Conservation (phyloP, 2,329 filamentous ascomycete genomes). For the Fusarium sp. region DNA sequence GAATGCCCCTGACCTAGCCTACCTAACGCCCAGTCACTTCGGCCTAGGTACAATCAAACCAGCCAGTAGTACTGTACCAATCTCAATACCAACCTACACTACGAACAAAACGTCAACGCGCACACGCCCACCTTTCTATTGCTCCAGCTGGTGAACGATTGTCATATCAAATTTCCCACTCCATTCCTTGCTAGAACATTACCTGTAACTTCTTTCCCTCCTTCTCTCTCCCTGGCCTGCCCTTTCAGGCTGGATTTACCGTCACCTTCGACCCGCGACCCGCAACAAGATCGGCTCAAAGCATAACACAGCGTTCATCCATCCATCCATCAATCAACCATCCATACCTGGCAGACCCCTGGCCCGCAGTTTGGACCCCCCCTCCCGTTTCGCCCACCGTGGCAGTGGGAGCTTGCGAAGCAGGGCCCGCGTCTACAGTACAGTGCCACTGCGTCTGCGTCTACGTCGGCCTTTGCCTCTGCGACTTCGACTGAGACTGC, state of each 20-base stretch:
- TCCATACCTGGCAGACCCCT: slow-evolving; percentile 17
- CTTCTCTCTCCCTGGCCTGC: slow-evolving; percentile 3
- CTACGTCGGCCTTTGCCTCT: neutral
- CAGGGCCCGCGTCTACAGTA: slow-evolving; percentile 35
- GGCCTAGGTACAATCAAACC: neutral
- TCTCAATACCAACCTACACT: slow-evolving; percentile 6
- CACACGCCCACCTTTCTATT: slow-evolving; percentile 15
- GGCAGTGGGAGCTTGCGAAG: slow-evolving; percentile 40
- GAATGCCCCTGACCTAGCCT: slow-evolving; percentile 22
- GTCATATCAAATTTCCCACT: slow-evolving; percentile 24
- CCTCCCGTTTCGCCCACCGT: slow-evolving; percentile 38
- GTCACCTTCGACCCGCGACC: slow-evolving; percentile 19
- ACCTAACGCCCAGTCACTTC: neutral
- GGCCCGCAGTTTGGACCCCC: slow-evolving; percentile 34
- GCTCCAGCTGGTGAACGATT: slow-evolving; percentile 34
- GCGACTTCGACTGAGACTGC: slow-evolving; percentile 37
- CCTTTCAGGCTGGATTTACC: slow-evolving; percentile 20
- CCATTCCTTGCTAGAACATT: slow-evolving; percentile 7
- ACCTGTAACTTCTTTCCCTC: neutral
- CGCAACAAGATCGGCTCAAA: slow-evolving; percentile 24
- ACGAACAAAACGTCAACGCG: slow-evolving; percentile 17
- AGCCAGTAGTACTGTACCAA: neutral
- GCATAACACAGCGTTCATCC: neutral
- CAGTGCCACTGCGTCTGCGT: slow-evolving; percentile 1
- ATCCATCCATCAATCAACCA: slow-evolving; percentile 4